Evolutionary conservation across 78 protist species (phyloP).

Genomic region (Speleostelium caveatum): DNA sequence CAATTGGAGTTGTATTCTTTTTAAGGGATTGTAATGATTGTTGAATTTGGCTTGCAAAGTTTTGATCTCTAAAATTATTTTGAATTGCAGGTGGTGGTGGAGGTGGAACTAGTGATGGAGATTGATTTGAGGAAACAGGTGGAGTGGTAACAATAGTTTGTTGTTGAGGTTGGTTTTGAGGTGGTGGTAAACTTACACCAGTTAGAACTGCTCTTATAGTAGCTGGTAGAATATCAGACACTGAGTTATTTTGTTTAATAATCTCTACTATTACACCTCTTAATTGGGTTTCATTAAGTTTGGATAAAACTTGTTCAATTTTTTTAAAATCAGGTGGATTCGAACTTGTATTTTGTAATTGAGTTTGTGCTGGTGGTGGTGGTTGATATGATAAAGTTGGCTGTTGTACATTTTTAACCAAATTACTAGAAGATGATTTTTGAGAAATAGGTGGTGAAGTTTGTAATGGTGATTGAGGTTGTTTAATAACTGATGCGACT

Average conservation of each 20-base stretch:
- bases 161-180: neutral
- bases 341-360: neutral
- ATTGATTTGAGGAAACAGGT: neutral
- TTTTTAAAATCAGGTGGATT: conserved; percentile 61
- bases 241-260: conserved; percentile 11
- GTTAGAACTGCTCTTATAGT: conserved; percentile 40
- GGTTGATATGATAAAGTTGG: neutral
- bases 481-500: neutral
- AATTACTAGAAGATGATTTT: neutral
- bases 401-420: neutral
- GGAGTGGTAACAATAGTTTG: neutral
- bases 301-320: conserved; percentile 20
- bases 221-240: conserved; percentile 28
- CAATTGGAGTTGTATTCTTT: neutral
- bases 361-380: neutral
- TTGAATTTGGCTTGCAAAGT: neutral
- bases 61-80: too few species aligned
- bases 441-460: neutral
- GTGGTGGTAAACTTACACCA: conserved; percentile 1
- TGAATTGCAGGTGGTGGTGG: neutral
- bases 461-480: neutral
- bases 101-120: conserved; percentile 6
- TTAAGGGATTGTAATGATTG: neutral
- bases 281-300: conserved; percentile 42
- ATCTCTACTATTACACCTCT: conserved; percentile 36